Evolutionary conservation across 345 rosid species (phyloP).

Genomic region (Camelina neglecta): DNA sequence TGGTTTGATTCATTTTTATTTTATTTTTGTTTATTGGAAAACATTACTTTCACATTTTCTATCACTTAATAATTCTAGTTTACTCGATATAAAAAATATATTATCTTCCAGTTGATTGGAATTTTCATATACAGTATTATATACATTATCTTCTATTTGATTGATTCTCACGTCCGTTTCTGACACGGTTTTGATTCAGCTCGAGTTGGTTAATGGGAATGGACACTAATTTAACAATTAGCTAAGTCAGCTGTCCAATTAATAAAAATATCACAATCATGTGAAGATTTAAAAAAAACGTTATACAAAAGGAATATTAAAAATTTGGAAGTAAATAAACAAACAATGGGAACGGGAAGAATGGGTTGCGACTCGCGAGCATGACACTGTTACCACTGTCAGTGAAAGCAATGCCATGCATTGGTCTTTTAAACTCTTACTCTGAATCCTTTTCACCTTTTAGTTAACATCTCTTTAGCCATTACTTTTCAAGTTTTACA

Average conservation of each 20-base stretch:
- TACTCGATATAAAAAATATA: no score
- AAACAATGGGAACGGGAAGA: constrained; percentile 4
- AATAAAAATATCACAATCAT: not conserved
- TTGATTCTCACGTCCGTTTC: not conserved
- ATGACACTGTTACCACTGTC: constrained; percentile 11
- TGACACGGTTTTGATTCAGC: not conserved
- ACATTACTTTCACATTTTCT: no score
- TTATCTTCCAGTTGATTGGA: not conserved
- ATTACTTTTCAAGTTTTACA: not conserved
- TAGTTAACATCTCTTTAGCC: not conserved
- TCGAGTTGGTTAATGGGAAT: not conserved
- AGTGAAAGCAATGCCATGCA: constrained; percentile 35
- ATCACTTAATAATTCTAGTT: no score
- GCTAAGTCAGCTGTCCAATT: not conserved
- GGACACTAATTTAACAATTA: not conserved
- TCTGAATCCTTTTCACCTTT: not conserved
- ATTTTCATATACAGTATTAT: no score
- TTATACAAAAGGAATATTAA: constrained; percentile 4
- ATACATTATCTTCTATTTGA: not conserved
- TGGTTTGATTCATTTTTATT: not conserved
- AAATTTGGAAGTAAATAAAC: not conserved
- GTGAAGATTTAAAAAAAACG: not conserved
- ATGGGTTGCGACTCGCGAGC: constrained; percentile 5
- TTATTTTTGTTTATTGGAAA: not conserved
- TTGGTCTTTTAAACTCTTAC: constrained; percentile 24